Evolutionary conservation across 2,329 filamentous ascomycete genomes (phyloP).

Genomic region (Fusarium coffeatum): DNA sequence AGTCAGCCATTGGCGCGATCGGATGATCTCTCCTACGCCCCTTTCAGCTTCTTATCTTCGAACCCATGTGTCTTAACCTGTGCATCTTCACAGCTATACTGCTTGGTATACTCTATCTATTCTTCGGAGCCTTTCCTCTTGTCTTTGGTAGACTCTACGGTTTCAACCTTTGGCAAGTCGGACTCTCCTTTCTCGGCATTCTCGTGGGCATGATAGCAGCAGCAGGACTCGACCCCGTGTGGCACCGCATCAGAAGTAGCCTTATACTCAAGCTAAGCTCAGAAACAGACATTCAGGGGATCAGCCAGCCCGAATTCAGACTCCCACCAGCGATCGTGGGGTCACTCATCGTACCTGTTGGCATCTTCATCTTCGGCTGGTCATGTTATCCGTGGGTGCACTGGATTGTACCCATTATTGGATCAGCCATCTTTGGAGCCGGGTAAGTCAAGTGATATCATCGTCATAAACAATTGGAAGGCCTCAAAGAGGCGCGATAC

Average conservation of each 20-base stretch:
- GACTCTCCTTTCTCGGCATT: slow-evolving; percentile 81
- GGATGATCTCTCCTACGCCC: slow-evolving; percentile 72
- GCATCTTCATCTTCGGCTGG: slow-evolving; percentile 91
- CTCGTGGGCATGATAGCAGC: slow-evolving; percentile 74
- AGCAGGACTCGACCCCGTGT: slow-evolving; percentile 73
- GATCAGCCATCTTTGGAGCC: slow-evolving; percentile 75
- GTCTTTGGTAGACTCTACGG: slow-evolving; percentile 80
- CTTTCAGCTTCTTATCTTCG: slow-evolving; percentile 81
- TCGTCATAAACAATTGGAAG: slow-evolving; percentile 12
- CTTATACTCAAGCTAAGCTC: slow-evolving; percentile 66
- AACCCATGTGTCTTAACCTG: slow-evolving; percentile 87
- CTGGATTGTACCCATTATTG: slow-evolving; percentile 82
- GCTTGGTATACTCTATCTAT: slow-evolving; percentile 89
- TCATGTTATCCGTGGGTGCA: slow-evolving; percentile 79
- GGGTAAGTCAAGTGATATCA: slow-evolving; percentile 68
- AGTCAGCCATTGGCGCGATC: slow-evolving; percentile 73
- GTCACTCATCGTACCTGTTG: slow-evolving; percentile 80
- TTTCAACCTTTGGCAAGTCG: slow-evolving; percentile 82
- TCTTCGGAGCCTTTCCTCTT: slow-evolving; percentile 88
- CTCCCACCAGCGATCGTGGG: slow-evolving; percentile 81
- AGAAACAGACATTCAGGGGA: slow-evolving; percentile 63
- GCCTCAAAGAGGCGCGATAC: slow-evolving; percentile 10
- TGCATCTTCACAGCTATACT: slow-evolving; percentile 86
- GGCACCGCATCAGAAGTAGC: slow-evolving; percentile 68
- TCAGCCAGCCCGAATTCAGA: slow-evolving; percentile 87